These are phyloP conservation scores for Nannizziopsis barbatae DNA, from an alignment of 2,329 filamentous ascomycete species.

Conservation along the genomic window DNA sequence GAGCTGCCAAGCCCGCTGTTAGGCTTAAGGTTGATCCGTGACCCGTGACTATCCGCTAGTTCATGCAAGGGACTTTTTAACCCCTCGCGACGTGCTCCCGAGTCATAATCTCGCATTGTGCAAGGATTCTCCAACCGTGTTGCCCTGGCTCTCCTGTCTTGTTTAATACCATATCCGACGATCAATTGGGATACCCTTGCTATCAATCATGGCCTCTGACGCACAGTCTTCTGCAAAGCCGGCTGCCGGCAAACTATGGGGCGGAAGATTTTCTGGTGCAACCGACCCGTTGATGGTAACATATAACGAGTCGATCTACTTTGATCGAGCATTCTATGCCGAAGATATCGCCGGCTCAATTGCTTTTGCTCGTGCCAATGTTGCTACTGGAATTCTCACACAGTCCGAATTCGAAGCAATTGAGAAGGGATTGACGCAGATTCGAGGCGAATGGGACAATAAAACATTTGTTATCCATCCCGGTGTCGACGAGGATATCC, in stretches of 20 bases:
- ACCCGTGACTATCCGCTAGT: too few relatives aligned
- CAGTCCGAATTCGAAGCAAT: conserved; percentile 58
- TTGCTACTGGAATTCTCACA: conserved; percentile 58
- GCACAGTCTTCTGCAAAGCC: conserved; percentile 9
- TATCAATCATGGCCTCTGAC: conserved; percentile 1
- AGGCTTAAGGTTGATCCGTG: too few relatives aligned
- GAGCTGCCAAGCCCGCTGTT: too few relatives aligned
- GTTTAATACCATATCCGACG: not conserved
- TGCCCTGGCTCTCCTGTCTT: too few relatives aligned
- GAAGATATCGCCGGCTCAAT: conserved; percentile 67
- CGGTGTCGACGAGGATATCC: conserved; percentile 22
- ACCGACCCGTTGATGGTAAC: conserved; percentile 69
- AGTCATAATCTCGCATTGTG: too few relatives aligned
- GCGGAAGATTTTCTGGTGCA: conserved; percentile 49
- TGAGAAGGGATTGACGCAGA: conserved; percentile 53
- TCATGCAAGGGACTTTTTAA: too few relatives aligned
- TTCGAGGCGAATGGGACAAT: conserved; percentile 29
- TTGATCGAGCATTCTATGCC: conserved; percentile 61
- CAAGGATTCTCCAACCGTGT: too few relatives aligned
- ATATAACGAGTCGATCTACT: conserved; percentile 68
- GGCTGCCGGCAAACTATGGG: conserved; percentile 18
- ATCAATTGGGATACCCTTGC: not conserved
- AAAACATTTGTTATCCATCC: conserved; percentile 20
- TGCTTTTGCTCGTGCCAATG: conserved; percentile 65
- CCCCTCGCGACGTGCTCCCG: too few relatives aligned